Evolutionary conservation across 2,329 filamentous ascomycete species (phyloP), one percentile per base, ranked within the genome.

Genomic region (Penicillium sp.): DNA sequence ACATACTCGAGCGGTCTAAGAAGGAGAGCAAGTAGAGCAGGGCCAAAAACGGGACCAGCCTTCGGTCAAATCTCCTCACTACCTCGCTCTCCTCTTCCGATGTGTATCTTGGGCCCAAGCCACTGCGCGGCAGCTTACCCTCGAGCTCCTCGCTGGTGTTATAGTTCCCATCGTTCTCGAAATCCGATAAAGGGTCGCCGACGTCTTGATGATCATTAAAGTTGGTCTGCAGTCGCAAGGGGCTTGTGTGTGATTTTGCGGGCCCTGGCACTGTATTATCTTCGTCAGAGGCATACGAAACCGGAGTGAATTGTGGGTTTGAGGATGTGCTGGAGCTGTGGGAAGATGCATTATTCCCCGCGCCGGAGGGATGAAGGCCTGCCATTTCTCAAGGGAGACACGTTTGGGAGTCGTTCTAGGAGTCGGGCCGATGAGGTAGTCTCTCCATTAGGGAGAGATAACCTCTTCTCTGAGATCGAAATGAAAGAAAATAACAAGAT

Each of bases 21-120:
- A 96, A 96, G 61, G 87, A 89, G 61, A 96, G 79, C 80, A 96
- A 83, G 71, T 94, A 97, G 13, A 96, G 81, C 58, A 93, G 72
- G 12, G 90, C 89, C 62, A 96, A 82, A 70, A 96, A 96, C 1
- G 90, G 73, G 6, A 96, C 90, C 53, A 97, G 81, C 62, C 83
- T 85, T 55, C 85, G 81, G 72, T 96, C 92, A 65, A 96, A 86
- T 76, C 90, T 92, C 68, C 80, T 81, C 55, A 92, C 81, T 9
- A 96, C 87, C 4, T 80, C 78, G 23, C 73, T 77, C 70, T 96
- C 92, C 73, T 97, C 92, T 53, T 92, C 87, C 2, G 79, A 53
- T 6, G 77, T 77, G 50, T 74, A 77, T 66, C 68, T 65, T 59
- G 83, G 63, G 21, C 61, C 62, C 23, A 52, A 44, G 12, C 49